Base-by-base conservation (phyloP, 1,284 basidiomycete species). In the Tetrapyrgos nigripes region DNA sequence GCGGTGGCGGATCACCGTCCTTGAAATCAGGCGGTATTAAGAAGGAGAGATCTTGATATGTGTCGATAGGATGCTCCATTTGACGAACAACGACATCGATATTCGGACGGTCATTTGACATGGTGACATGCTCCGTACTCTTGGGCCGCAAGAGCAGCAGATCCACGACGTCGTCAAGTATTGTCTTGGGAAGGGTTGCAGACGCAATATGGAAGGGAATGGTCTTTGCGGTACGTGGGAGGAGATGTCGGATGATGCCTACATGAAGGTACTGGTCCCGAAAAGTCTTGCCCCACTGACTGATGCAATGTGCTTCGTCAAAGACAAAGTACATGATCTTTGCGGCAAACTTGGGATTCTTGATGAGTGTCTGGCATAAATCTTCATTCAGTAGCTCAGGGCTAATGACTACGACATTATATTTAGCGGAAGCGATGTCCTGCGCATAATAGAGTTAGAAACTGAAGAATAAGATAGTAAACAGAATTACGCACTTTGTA, bases 231-330 rank as follows among this genome's bases (percentile, higher is more conserved):
- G 8, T 9, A 8, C 60, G 23, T 4, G 58, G 47, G 10, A 77
- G 57, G 0, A 74, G 37, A 51, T 70, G 68, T 6, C 64, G 62
- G 21, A 70, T 57, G 3, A 45, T 33, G 1, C 65, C 66, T 19
- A 66, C 37, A 21, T 49, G 47, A 8, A 35, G 19, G 54, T 70
- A 70, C 4, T 66, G 60, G n/a, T 61, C 60, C 6, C 64, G 62
- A 61, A 67, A 72, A 6, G 49, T 45, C 11, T 55, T 48, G 5
- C 72, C 71, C 77, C 76, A 79, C 29, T 64, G 57, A 29, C 69
- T 72, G 31, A 76, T 66, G 54, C 73, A 76, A 40, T 79, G 76
- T 0, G 61, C 76, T 61, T 79, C 73, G 56, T 79, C 76, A 54
- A 72, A 73, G 1, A 72, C 61, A 14, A 79, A 47, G 52, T 64